phyloP scores from a whole-genome alignment of 306 rosid genomes.

The Medicago arabica region DNA sequence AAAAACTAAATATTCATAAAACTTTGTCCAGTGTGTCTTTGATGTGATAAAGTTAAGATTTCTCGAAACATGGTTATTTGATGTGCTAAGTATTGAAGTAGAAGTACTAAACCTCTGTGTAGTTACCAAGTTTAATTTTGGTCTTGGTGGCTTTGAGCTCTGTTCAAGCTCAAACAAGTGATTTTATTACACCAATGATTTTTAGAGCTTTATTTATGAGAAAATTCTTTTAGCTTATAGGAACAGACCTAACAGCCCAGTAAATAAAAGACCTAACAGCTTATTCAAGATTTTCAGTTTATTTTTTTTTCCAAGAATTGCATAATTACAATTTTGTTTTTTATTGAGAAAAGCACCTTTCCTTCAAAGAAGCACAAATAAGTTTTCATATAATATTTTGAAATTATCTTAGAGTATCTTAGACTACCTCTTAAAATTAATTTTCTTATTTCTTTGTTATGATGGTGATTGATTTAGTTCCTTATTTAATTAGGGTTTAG shows the following conservation, averaged over 20 bases:
- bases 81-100: not conserved
- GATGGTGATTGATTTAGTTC: not conserved
- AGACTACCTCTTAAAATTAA: not conserved
- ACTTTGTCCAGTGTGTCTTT: not conserved
- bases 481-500: not conserved
- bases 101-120: not conserved
- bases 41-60: constrained; percentile 13
- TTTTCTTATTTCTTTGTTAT: not conserved
- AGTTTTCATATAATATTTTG: not conserved
- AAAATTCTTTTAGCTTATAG: not conserved
- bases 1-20: constrained; percentile 9
- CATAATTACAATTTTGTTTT: too few species aligned
- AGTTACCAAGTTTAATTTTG: not conserved
- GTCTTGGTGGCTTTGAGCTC: not conserved
- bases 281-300: too few species aligned
- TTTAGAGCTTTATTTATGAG: not conserved
- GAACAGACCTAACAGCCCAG: too few species aligned
- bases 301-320: too few species aligned
- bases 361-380: too few species aligned
- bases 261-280: too few species aligned
- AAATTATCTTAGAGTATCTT: not conserved
- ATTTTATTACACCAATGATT: not conserved
- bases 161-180: too few species aligned
- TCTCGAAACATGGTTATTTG: not conserved
- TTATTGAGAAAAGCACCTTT: too few species aligned